Evolutionary conservation across 148 eudicot species (phyloP).

Genomic region (Camellia lanceoleosa): DNA sequence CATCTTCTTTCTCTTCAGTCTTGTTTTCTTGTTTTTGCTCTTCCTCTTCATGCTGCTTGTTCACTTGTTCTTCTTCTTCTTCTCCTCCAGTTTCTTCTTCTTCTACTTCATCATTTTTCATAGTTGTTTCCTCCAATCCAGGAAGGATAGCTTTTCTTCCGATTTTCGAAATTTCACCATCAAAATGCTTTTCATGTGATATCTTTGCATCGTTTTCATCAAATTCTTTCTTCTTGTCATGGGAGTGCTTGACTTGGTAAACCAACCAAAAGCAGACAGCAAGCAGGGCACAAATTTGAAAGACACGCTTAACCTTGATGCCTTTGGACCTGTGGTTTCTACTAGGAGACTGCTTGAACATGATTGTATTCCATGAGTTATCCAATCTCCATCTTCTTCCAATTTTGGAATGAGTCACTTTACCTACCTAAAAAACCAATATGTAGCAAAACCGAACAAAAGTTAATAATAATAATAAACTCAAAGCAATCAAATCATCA

Average conservation of each 20-base stretch:
- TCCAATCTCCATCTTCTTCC: slow-evolving; percentile 1
- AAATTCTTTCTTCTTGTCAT: slow-evolving; percentile 71
- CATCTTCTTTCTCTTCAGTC: slow-evolving; percentile 25
- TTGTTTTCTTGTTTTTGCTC: slow-evolving; percentile 1
- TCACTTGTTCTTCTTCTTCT: slow-evolving; percentile 18
- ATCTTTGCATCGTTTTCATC: slow-evolving; percentile 43
- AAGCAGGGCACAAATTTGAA: slow-evolving; percentile 76
- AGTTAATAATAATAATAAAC: not conserved
- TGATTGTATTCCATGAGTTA: slow-evolving; percentile 19
- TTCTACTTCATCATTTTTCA: slow-evolving; percentile 26
- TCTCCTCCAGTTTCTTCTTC: slow-evolving; percentile 52
- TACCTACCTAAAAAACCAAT: not conserved
- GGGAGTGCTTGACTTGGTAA: slow-evolving; percentile 92
- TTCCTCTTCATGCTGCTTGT: too few species aligned
- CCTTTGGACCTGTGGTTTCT: slow-evolving; percentile 73
- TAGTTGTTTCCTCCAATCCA: slow-evolving; percentile 25
- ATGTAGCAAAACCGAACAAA: not conserved
- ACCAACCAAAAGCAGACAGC: slow-evolving; percentile 84
- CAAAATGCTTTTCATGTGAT: slow-evolving; percentile 15
- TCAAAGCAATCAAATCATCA: not conserved
- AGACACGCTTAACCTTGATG: slow-evolving; percentile 60
- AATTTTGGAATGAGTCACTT: not conserved
- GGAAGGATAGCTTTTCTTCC: slow-evolving; percentile 70
- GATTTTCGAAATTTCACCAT: slow-evolving; percentile 34
- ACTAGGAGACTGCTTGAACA: slow-evolving; percentile 71